Conservation (phyloP, 768 basidiomycete genomes). For the Coprinopsis cinerea region DNA sequence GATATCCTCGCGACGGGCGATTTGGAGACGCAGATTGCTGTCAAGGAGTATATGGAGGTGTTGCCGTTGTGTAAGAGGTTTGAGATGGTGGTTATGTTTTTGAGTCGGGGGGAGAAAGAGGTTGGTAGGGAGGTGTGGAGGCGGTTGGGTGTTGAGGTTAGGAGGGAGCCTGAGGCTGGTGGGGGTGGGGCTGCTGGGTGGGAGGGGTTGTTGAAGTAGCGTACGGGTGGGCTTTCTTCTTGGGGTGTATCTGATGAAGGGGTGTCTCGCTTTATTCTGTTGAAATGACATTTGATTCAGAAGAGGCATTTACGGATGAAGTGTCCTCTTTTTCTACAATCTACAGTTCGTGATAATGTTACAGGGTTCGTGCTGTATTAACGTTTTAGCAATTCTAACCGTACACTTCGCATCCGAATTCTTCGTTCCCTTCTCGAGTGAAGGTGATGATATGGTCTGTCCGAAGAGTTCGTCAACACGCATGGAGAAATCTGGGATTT, state of each 20-base stretch:
- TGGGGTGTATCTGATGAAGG: too few species aligned
- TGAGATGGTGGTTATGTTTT: not conserved
- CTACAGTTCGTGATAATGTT: too few species aligned
- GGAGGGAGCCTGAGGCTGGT: too few species aligned
- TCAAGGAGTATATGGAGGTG: constrained; percentile 45
- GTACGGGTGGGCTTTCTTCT: too few species aligned
- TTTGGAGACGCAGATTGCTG: constrained; percentile 15
- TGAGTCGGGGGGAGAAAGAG: not conserved
- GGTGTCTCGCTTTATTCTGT: too few species aligned
- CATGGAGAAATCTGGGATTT: not conserved
- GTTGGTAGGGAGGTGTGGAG: not conserved
- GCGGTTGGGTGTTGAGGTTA: not conserved
- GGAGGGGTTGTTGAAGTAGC: too few species aligned
- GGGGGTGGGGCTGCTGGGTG: too few species aligned
- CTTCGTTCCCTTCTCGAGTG: constrained; percentile 56
- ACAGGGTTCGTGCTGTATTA: too few species aligned
- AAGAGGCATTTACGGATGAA: too few species aligned
- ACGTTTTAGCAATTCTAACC: not conserved
- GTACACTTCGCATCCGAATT: constrained; percentile 46
- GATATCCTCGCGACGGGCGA: constrained; percentile 19
- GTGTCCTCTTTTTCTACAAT: too few species aligned
- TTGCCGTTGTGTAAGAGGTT: constrained; percentile 24
- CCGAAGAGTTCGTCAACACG: not conserved
- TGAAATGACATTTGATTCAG: too few species aligned
- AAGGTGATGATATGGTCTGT: constrained; percentile 62